phyloP scores from a whole-genome alignment of 495 filamentous ascomycete species.

The Thermochaetoides thermophila region DNA sequence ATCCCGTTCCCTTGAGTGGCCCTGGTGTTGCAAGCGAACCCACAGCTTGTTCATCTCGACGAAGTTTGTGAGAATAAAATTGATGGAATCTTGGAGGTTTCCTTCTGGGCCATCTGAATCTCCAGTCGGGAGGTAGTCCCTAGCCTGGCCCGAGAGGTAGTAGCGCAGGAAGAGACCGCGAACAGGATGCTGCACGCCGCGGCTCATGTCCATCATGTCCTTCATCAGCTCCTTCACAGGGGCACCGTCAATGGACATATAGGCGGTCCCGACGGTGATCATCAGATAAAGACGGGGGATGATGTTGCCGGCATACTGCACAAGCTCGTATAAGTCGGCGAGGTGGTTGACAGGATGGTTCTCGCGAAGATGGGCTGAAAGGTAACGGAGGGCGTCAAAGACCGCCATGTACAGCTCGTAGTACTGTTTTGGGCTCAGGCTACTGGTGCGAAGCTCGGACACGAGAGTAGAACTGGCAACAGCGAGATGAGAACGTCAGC shows the following conservation, averaged over 20 bases:
- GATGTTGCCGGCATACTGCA: slow-evolving; percentile 98
- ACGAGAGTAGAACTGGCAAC: slow-evolving; percentile 76
- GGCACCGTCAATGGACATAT: slow-evolving; percentile 96
- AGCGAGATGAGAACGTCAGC: neutral
- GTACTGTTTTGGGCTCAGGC: slow-evolving; percentile 92
- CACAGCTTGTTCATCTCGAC: slow-evolving; percentile 99
- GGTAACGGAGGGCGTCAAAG: slow-evolving; percentile 93
- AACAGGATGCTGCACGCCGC: slow-evolving; percentile 91
- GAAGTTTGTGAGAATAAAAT: slow-evolving; percentile 93
- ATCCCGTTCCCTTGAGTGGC: slow-evolving; percentile 87
- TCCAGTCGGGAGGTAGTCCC: slow-evolving; percentile 71
- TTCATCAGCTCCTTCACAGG: slow-evolving; percentile 99
- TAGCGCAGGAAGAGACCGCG: slow-evolving; percentile 90
- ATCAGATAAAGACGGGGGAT: slow-evolving; percentile 93
- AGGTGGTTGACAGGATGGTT: slow-evolving; percentile 96
- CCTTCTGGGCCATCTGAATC: slow-evolving; percentile 87
- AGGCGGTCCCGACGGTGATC: slow-evolving; percentile 96
- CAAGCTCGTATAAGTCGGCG: slow-evolving; percentile 94
- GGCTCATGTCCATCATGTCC: slow-evolving; percentile 99
- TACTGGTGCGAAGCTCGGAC: slow-evolving; percentile 90
- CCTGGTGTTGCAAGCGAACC: slow-evolving; percentile 94
- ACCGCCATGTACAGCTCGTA: slow-evolving; percentile 99
- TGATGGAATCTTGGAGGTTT: slow-evolving; percentile 93
- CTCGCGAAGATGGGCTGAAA: slow-evolving; percentile 90
- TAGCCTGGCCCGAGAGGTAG: slow-evolving; percentile 84